These are phyloP conservation scores for Euptelea pleiosperma DNA, from an alignment of 164 flowering plant genomes.

Conservation along the genomic window DNA sequence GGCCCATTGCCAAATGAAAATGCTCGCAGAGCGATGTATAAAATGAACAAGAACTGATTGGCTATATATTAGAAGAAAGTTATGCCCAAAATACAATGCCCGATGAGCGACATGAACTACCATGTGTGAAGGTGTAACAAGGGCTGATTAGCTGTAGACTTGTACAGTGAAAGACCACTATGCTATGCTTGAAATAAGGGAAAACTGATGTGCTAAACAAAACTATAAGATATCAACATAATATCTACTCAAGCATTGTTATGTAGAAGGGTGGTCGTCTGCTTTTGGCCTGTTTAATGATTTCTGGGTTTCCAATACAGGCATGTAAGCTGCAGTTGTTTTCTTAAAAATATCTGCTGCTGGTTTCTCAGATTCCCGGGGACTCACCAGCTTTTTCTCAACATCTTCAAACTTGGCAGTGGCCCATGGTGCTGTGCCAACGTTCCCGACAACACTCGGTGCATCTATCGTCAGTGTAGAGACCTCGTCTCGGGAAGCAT, in stretches of 20 bases:
- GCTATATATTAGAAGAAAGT: too few relatives aligned
- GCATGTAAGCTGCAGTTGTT: constrained; percentile 43
- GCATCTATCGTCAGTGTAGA: constrained; percentile 71
- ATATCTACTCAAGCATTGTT: constrained; percentile 20
- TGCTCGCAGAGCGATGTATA: too few relatives aligned
- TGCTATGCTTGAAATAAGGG: too few relatives aligned
- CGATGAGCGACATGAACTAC: too few relatives aligned
- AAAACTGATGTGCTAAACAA: too few relatives aligned
- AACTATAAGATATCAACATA: too few relatives aligned
- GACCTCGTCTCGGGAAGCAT: constrained; percentile 81
- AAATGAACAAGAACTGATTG: too few relatives aligned
- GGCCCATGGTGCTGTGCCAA: constrained; percentile 69
- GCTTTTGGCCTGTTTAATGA: constrained; percentile 43
- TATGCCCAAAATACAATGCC: too few relatives aligned
- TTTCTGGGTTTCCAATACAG: constrained; percentile 58
- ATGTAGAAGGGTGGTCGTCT: constrained; percentile 31
- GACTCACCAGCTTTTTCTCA: constrained; percentile 66
- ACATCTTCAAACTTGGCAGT: constrained; percentile 81
- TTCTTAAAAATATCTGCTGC: constrained; percentile 43
- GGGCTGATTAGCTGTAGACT: too few relatives aligned
- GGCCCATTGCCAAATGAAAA: too few relatives aligned
- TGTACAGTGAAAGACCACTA: too few relatives aligned
- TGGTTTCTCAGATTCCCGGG: constrained; percentile 55
- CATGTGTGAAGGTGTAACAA: too few relatives aligned
- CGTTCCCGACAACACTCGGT: constrained; percentile 37